Evolutionary conservation across 331 rosid species (phyloP).

Genomic region (Spiraea crenata): DNA sequence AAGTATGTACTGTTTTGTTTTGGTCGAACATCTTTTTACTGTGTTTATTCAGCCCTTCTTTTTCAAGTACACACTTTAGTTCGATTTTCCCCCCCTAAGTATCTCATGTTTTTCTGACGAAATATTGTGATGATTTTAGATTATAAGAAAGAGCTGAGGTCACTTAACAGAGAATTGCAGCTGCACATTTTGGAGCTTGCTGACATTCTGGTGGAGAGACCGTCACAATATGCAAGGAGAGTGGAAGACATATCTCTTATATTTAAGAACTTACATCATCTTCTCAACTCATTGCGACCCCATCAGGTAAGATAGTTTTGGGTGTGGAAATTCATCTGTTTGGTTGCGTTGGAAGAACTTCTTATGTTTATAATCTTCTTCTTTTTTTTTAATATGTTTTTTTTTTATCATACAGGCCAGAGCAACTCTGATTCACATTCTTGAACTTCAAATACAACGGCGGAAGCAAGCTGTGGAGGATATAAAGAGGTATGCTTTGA

Average conservation of each 20-base stretch:
- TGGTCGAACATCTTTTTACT: too few species aligned
- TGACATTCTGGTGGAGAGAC: constrained; percentile 86
- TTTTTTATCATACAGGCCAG: constrained; percentile 57
- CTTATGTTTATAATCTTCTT: not conserved
- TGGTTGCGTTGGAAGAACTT: not conserved
- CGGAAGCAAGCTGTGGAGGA: constrained; percentile 95
- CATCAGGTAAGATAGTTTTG: constrained; percentile 58
- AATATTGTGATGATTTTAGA: constrained; percentile 35
- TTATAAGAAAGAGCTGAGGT: constrained; percentile 86
- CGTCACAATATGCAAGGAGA: constrained; percentile 93
- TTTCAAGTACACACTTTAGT: not conserved
- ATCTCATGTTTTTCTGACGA: constrained; percentile 9
- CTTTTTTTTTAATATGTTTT: too few species aligned
- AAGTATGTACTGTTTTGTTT: too few species aligned
- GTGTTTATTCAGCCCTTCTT: not conserved
- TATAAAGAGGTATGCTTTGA: constrained; percentile 66
- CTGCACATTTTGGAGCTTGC: constrained; percentile 91
- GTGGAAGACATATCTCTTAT: constrained; percentile 90
- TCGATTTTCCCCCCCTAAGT: not conserved
- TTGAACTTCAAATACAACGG: constrained; percentile 84
- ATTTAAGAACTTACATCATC: constrained; percentile 88
- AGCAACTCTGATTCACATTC: constrained; percentile 79
- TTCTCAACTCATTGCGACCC: constrained; percentile 84
- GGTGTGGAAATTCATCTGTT: constrained; percentile 9
- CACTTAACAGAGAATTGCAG: constrained; percentile 80